phyloP scores from a whole-genome alignment of 345 rosid genomes.

The Murraya koenigii region DNA sequence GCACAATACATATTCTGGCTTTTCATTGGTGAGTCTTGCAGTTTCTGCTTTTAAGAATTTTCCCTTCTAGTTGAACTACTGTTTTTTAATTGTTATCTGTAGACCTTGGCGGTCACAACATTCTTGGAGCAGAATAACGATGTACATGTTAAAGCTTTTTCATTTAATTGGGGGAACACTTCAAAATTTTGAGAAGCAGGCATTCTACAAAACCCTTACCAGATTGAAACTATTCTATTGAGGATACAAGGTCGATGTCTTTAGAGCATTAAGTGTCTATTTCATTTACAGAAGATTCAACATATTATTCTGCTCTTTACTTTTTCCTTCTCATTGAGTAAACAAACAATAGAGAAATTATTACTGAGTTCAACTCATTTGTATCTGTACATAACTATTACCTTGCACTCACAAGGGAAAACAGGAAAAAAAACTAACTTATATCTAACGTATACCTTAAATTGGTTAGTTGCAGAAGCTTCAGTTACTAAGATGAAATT shows the following conservation, averaged over 20 bases:
- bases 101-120: neutral
- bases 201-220: neutral
- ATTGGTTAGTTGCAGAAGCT: neutral
- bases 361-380: neutral
- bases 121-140: neutral
- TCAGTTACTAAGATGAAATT: neutral
- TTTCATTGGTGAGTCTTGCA: neutral
- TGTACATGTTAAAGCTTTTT: neutral
- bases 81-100: neutral
- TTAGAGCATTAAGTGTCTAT: neutral
- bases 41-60: neutral
- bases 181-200: neutral
- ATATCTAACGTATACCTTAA: neutral
- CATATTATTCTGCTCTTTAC: neutral
- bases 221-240: neutral
- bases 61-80: neutral
- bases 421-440: too few species aligned
- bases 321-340: neutral
- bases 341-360: neutral
- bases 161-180: neutral
- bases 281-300: neutral
- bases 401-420: neutral
- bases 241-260: neutral
- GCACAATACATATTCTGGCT: neutral
- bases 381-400: neutral